Conservation (phyloP, 352 stramenopile species). For the Pythium apleroticum region DNA sequence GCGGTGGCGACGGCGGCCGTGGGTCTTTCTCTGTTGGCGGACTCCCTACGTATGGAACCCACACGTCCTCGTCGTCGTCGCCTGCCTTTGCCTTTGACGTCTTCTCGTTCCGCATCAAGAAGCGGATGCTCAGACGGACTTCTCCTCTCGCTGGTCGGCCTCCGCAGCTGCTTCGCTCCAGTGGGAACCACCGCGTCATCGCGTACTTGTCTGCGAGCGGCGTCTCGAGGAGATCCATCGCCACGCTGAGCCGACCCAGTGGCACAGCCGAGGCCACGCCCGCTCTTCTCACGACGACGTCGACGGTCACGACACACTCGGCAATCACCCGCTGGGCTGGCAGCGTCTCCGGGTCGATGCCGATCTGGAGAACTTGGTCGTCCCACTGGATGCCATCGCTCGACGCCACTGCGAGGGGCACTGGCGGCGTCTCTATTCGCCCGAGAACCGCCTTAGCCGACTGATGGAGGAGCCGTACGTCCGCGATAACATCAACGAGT, state of each 20-base stretch:
- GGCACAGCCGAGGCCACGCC: not conserved
- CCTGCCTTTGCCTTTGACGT: not conserved
- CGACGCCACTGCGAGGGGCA: not conserved
- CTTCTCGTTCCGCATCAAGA: slow-evolving; percentile 33
- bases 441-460: slow-evolving; percentile 6
- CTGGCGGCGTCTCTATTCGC: not conserved
- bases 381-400: slow-evolving; percentile 19
- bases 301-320: slow-evolving; percentile 1
- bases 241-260: slow-evolving; percentile 41
- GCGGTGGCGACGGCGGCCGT: not conserved
- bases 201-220: slow-evolving; percentile 43
- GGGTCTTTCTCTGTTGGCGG: not conserved
- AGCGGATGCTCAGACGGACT: slow-evolving; percentile 38
- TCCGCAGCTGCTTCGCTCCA: slow-evolving; percentile 33
- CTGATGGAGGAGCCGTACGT: slow-evolving; percentile 10
- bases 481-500: not conserved
- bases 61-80: slow-evolving; percentile 14
- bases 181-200: slow-evolving; percentile 61
- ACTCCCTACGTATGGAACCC: slow-evolving; percentile 34
- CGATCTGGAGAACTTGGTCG: slow-evolving; percentile 17
- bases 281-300: slow-evolving; percentile 6
- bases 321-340: not conserved
- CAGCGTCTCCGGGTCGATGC: not conserved
- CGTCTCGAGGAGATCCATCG: slow-evolving; percentile 50
- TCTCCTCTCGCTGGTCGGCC: slow-evolving; percentile 45